Conservation (phyloP, 805 yeast species). For the Saccharomycopsis sp. region DNA sequence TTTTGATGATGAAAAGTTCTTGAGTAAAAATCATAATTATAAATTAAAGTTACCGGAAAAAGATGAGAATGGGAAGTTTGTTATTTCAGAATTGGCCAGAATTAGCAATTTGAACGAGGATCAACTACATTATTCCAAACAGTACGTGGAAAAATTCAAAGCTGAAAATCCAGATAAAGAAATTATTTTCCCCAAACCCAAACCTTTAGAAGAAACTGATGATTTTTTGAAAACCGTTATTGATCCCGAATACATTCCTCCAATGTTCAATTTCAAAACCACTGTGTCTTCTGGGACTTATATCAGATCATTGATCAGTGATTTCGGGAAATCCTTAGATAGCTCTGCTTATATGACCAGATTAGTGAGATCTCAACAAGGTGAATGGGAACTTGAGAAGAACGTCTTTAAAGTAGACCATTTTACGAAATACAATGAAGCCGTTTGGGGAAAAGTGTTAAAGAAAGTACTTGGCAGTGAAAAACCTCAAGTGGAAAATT, state of each 20-base stretch:
- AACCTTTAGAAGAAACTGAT: constrained; percentile 22
- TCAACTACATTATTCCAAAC: constrained; percentile 46
- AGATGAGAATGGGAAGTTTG: constrained; percentile 34
- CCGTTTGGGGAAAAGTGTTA: constrained; percentile 62
- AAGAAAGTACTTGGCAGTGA: constrained; percentile 39
- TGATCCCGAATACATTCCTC: constrained; percentile 42
- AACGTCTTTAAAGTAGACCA: constrained; percentile 58
- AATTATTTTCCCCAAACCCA: constrained; percentile 1
- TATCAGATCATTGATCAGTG: constrained; percentile 82
- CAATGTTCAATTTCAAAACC: constrained; percentile 61
- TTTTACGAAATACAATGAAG: constrained; percentile 48
- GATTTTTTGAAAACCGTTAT: constrained; percentile 18
- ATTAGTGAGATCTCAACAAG: constrained; percentile 64
- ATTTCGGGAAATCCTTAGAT: constrained; percentile 71
- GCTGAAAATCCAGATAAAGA: constrained; percentile 27
- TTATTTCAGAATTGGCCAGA: constrained; percentile 26
- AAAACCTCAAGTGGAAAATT: constrained; percentile 22
- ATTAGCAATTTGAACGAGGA: constrained; percentile 55
- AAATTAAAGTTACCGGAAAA: constrained; percentile 31
- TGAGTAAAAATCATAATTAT: constrained; percentile 48
- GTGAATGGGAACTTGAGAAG: constrained; percentile 70
- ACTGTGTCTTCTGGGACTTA: constrained; percentile 93
- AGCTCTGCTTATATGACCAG: constrained; percentile 84
- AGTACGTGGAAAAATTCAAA: constrained; percentile 38
- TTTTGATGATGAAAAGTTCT: constrained; percentile 36